Evolutionary conservation across 768 basidiomycete species (phyloP).

Genomic region (Termitomyces sp.): DNA sequence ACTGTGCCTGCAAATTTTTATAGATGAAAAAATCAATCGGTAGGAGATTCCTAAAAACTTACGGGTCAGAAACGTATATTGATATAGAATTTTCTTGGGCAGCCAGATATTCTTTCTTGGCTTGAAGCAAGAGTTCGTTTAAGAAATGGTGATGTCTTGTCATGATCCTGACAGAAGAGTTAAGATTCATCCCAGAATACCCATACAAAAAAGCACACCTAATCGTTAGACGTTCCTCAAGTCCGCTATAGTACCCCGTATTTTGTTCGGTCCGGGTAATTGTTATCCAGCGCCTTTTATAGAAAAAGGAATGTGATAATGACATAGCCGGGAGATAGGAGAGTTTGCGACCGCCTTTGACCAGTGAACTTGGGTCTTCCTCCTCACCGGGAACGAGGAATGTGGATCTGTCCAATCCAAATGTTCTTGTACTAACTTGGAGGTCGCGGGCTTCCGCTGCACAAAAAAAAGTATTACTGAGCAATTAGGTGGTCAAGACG

Average conservation of each 20-base stretch:
- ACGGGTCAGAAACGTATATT: conserved; percentile 43
- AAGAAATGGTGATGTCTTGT: conserved; percentile 35
- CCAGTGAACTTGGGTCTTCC: conserved; percentile 9
- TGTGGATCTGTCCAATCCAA: conserved; percentile 20
- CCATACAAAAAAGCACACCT: conserved; percentile 44
- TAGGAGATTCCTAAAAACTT: neutral
- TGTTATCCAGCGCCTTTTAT: conserved; percentile 27
- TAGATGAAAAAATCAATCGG: conserved; percentile 14
- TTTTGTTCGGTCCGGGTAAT: conserved; percentile 12
- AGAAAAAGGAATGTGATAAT: conserved; percentile 29
- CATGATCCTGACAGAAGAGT: conserved; percentile 31
- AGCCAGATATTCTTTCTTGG: conserved; percentile 32
- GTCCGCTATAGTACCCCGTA: neutral
- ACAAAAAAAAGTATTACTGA: neutral
- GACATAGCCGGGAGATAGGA: conserved; percentile 30
- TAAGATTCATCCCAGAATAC: conserved; percentile 36
- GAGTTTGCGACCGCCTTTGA: conserved; percentile 20
- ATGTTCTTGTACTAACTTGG: conserved; percentile 40
- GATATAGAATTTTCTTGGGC: conserved; percentile 37
- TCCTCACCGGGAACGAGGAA: conserved; percentile 26
- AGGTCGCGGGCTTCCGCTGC: conserved; percentile 42
- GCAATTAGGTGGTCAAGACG: neutral
- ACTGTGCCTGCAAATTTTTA: conserved; percentile 34
- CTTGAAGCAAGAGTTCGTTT: conserved; percentile 37
- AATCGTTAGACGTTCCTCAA: conserved; percentile 43